Percentiles rank a stretch among this genome's conserved stretches.
These are phyloP conservation scores for Bruguiera gymnorhiza DNA, from an alignment of 345 rosid species.

Conservation along the genomic window DNA sequence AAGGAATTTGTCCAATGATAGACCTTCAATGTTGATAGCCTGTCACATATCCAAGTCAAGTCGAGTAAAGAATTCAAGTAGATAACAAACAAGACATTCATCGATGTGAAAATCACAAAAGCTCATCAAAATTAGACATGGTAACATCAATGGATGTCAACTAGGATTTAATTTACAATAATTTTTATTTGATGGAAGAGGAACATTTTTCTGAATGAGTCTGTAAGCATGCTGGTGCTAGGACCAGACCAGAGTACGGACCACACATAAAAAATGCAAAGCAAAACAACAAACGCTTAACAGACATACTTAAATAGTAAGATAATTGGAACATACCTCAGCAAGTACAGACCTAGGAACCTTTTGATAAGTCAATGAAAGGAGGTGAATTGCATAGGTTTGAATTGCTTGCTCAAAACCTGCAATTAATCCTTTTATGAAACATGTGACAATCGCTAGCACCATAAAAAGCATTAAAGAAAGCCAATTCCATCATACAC, in stretches of 20 bases:
- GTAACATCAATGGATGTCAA: too few species aligned
- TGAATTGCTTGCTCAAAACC: constrained; percentile 97
- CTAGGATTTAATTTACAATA: too few species aligned
- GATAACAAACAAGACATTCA: neutral
- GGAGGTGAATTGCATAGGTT: constrained; percentile 76
- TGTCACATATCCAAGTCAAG: constrained; percentile 25
- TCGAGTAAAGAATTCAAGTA: neutral
- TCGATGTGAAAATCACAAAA: neutral
- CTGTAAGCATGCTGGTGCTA: too few species aligned
- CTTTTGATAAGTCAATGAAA: constrained; percentile 88
- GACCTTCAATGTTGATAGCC: constrained; percentile 83
- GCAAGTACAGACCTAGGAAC: constrained; percentile 82
- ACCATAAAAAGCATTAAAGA: too few species aligned
- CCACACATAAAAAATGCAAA: too few species aligned
- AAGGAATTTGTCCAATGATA: constrained; percentile 75
- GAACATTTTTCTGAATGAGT: too few species aligned
- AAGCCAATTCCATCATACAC: neutral
- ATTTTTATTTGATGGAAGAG: too few species aligned
- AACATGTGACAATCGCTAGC: constrained; percentile 1
- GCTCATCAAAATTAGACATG: neutral
- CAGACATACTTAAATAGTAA: too few species aligned
- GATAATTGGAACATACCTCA: constrained; percentile 55
- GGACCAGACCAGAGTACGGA: too few species aligned
- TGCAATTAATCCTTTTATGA: constrained; percentile 38
- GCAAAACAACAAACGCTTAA: too few species aligned